Percentiles rank a stretch among this genome's conserved stretches.
These are phyloP conservation scores for Bassia scoparia DNA, from an alignment of 148 eudicot species.

Conservation along the genomic window DNA sequence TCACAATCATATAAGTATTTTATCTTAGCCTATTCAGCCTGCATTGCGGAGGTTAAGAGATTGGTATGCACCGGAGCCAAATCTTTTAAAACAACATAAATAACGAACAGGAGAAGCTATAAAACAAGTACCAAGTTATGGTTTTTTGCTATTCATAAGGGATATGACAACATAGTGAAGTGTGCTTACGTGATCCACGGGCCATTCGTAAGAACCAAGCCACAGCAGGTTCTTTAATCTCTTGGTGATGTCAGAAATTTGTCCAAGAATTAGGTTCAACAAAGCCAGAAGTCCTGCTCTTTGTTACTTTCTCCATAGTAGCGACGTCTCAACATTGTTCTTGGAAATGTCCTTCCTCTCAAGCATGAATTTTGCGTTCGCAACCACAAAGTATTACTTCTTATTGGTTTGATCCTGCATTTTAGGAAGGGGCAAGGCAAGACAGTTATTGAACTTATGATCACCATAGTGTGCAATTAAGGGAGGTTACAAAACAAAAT, in stretches of 20 bases:
- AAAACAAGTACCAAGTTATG: neutral
- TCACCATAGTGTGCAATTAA: neutral
- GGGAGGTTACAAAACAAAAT: neutral
- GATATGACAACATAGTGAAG: conserved; percentile 12
- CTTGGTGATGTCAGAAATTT: conserved; percentile 68
- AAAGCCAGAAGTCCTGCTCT: conserved; percentile 94
- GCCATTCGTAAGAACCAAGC: conserved; percentile 96
- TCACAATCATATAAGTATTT: too few relatives aligned
- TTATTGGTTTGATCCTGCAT: conserved; percentile 49
- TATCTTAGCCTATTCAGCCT: too few relatives aligned
- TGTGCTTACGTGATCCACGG: conserved; percentile 90
- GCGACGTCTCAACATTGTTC: conserved; percentile 76
- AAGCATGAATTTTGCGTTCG: conserved; percentile 98
- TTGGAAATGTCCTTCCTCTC: conserved; percentile 97
- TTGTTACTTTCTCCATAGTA: conserved; percentile 51
- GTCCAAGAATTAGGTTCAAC: conserved; percentile 92
- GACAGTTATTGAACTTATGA: neutral
- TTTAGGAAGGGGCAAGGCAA: conserved; percentile 7
- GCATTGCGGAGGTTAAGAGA: too few relatives aligned
- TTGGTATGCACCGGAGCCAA: too few relatives aligned
- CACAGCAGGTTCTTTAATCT: conserved; percentile 87
- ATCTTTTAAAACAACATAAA: too few relatives aligned
- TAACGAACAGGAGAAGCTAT: neutral
- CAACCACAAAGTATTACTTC: conserved; percentile 80
- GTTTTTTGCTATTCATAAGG: neutral